Evolutionary conservation across 208 protist genomes (phyloP).

Genomic region (Leishmania arabica): DNA sequence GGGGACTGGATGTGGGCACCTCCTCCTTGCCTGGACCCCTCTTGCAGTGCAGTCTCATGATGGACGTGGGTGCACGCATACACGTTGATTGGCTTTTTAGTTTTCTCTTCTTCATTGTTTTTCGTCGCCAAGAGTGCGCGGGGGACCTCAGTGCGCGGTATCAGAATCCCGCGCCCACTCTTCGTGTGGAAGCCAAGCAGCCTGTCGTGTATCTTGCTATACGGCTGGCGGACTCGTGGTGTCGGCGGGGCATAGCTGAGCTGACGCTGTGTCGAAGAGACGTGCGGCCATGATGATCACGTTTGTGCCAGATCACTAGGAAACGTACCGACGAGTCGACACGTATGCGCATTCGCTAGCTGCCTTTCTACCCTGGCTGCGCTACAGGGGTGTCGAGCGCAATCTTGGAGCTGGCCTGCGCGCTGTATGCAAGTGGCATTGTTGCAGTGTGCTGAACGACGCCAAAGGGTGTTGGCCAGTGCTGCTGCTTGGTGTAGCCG

Average conservation of each 20-base stretch:
- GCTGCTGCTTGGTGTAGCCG: too few relatives aligned
- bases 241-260: neutral
- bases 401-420: too few relatives aligned
- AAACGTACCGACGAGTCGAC: neutral
- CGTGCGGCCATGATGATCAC: neutral
- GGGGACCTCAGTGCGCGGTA: neutral
- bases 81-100: neutral
- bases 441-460: too few relatives aligned
- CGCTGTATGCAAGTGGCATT: too few relatives aligned
- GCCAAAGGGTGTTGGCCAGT: too few relatives aligned
- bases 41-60: neutral
- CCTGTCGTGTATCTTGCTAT: neutral
- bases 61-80: neutral
- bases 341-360: neutral
- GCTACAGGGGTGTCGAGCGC: too few relatives aligned
- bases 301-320: neutral
- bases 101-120: neutral
- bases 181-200: neutral
- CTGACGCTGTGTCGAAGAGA: too few relatives aligned
- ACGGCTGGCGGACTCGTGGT: neutral
- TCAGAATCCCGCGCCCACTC: neutral
- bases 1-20: neutral
- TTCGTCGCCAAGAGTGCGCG: neutral
- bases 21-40: neutral
- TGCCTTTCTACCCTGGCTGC: neutral